These are phyloP conservation scores for Arthroderma uncinatum DNA, from an alignment of 2,329 filamentous ascomycete species.

Conservation along the genomic window DNA sequence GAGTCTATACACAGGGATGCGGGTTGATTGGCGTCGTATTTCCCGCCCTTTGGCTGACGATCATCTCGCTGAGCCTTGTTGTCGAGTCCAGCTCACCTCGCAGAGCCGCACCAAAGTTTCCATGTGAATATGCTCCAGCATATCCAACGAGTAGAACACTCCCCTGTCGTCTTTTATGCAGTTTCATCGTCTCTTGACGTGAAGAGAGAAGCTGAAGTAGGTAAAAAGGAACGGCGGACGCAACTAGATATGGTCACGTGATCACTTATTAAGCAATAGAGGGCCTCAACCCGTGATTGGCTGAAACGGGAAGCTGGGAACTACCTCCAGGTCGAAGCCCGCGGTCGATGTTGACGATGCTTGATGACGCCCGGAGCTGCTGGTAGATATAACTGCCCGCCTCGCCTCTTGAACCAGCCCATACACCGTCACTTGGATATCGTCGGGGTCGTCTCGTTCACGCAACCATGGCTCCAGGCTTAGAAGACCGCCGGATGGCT, in stretches of 20 bases:
- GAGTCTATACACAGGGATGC: neutral
- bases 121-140: too few species aligned
- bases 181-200: neutral
- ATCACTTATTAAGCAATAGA: neutral
- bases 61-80: neutral
- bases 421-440: neutral
- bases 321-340: neutral
- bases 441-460: neutral
- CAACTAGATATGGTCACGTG: neutral
- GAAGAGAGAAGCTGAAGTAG: neutral
- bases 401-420: neutral
- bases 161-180: too few species aligned
- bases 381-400: neutral
- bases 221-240: neutral
- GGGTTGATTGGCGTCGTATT: neutral
- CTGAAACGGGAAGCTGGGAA: neutral
- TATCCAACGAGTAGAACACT: too few species aligned
- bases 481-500: conserved; percentile 38
- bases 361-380: neutral
- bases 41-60: neutral
- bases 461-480: conserved; percentile 30
- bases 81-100: neutral
- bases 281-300: neutral
- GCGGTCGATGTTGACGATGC: neutral
- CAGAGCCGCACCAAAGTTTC: neutral